A percentile compares a stretch with the other conserved stretches of the same genome.
phyloP scores from a whole-genome alignment of 2,329 filamentous ascomycete species.

The Ceratocystis huliohia region DNA sequence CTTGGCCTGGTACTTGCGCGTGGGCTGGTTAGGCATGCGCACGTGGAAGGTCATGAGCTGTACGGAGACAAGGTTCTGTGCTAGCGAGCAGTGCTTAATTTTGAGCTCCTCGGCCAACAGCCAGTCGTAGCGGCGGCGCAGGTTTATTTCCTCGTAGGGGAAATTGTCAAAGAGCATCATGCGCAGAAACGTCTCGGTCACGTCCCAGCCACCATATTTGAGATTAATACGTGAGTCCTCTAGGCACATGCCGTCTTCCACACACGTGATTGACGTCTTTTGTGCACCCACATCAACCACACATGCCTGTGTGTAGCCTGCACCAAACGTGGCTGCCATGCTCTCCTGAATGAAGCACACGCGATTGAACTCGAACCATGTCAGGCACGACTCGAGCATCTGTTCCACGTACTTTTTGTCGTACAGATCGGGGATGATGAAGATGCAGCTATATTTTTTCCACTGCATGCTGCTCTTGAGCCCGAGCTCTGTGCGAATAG shows the following conservation, averaged over 20 bases:
- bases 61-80: constrained; percentile 77
- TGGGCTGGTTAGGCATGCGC: constrained; percentile 74
- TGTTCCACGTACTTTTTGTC: constrained; percentile 85
- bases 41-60: constrained; percentile 85
- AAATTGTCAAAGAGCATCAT: constrained; percentile 98
- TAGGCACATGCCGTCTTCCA: constrained; percentile 88
- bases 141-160: constrained; percentile 87
- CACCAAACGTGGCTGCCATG: constrained; percentile 85
- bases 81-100: constrained; percentile 82
- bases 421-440: constrained; percentile 92
- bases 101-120: constrained; percentile 91
- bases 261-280: constrained; percentile 93
- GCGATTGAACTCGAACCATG: constrained; percentile 76
- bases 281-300: constrained; percentile 94
- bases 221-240: constrained; percentile 92
- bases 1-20: constrained; percentile 88
- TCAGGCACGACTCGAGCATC: constrained; percentile 71
- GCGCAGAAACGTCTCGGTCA: constrained; percentile 88
- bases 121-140: constrained; percentile 81
- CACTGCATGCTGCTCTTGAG: constrained; percentile 67
- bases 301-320: constrained; percentile 84
- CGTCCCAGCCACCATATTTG: constrained; percentile 84
- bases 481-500: constrained; percentile 73
- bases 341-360: constrained; percentile 95
- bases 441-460: constrained; percentile 88